These are phyloP conservation scores for Coemansia sp. DNA, from an alignment of 192 early-diverging fungal genomes.

Conservation along the genomic window DNA sequence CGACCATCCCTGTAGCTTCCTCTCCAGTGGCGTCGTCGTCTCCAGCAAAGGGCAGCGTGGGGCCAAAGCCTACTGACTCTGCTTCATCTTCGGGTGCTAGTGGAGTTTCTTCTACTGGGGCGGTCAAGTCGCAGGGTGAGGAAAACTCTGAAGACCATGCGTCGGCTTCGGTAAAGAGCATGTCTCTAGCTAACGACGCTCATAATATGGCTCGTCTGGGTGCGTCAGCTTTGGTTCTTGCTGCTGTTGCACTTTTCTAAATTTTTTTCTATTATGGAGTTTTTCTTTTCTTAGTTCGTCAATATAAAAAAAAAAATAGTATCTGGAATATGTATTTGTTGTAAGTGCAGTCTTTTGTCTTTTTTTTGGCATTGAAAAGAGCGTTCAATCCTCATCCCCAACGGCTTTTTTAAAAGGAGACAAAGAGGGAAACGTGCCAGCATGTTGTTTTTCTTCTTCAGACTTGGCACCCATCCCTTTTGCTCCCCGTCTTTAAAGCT, in stretches of 20 bases:
- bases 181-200: not conserved
- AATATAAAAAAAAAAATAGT: not conserved
- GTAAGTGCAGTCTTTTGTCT: too few relatives aligned
- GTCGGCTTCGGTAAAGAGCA: not conserved
- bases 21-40: not conserved
- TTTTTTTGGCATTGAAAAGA: too few relatives aligned
- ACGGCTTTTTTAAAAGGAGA: too few relatives aligned
- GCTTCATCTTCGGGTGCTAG: not conserved
- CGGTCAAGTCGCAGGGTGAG: conserved; percentile 19
- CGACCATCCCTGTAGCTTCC: not conserved
- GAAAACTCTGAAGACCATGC: conserved; percentile 21
- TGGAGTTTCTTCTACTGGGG: not conserved
- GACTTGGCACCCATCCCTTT: too few relatives aligned
- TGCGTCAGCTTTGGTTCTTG: conserved; percentile 4
- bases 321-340: not conserved
- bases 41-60: conserved; percentile 3
- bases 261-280: not conserved
- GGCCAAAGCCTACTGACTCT: not conserved
- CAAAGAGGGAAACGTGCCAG: too few relatives aligned
- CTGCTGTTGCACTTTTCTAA: conserved; percentile 7
- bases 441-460: too few relatives aligned
- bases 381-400: too few relatives aligned
- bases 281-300: not conserved
- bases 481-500: too few relatives aligned
- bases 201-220: not conserved